Conservation (phyloP, 352 stramenopile genomes). For the Phytophthora sojae region DNA sequence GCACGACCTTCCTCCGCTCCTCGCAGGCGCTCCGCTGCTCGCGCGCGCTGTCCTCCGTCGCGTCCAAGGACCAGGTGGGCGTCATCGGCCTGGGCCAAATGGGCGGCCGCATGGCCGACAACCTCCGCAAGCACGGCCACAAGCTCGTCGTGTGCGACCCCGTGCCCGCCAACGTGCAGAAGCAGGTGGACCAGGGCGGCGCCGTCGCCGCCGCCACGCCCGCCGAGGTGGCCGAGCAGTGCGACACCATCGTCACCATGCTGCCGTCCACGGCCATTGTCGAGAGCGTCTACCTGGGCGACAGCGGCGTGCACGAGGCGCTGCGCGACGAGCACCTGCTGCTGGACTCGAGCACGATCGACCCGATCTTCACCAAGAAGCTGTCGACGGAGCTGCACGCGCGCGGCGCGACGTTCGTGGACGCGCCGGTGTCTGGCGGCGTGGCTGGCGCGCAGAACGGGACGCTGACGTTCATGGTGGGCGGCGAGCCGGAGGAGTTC, state of each 20-base stretch:
- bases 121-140: slow-evolving; percentile 70
- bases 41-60: not conserved
- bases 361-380: slow-evolving; percentile 92
- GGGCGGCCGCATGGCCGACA: slow-evolving; percentile 93
- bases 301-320: slow-evolving; percentile 75
- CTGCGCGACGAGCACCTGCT: slow-evolving; percentile 85
- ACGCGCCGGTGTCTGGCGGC: slow-evolving; percentile 97
- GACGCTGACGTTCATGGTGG: slow-evolving; percentile 99
- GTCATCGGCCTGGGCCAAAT: slow-evolving; percentile 96
- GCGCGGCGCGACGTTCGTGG: slow-evolving; percentile 82
- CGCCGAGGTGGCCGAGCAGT: slow-evolving; percentile 80
- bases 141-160: slow-evolving; percentile 85
- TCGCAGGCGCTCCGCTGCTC: not conserved
- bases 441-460: slow-evolving; percentile 95
- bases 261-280: slow-evolving; percentile 92
- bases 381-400: slow-evolving; percentile 74
- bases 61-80: slow-evolving; percentile 50
- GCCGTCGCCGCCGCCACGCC: slow-evolving; percentile 61
- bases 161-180: slow-evolving; percentile 54
- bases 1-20: not conserved
- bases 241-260: slow-evolving; percentile 95
- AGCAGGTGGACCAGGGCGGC: slow-evolving; percentile 54
- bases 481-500: slow-evolving; percentile 71
- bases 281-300: slow-evolving; percentile 78
- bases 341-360: slow-evolving; percentile 97